These are phyloP conservation scores for Brassica balearica DNA, from an alignment of 441 rosid species.

Conservation along the genomic window DNA sequence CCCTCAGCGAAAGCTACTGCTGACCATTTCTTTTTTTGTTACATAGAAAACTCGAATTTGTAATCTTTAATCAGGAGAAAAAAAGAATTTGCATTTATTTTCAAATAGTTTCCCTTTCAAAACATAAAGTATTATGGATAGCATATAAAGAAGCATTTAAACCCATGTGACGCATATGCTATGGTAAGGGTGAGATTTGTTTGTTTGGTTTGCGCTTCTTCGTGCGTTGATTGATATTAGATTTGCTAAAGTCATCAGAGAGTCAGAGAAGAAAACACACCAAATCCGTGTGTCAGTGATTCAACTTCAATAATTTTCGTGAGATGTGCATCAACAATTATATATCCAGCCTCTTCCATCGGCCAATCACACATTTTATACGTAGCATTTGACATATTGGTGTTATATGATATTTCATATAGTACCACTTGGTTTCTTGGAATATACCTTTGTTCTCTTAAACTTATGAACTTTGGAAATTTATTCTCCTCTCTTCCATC, in stretches of 20 bases:
- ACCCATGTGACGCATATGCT: slow-evolving; percentile 11
- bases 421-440: not conserved
- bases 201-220: slow-evolving; percentile 19
- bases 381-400: not conserved
- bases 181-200: slow-evolving; percentile 12
- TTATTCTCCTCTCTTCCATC: not conserved
- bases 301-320: not conserved
- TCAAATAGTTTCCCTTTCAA: not conserved
- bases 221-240: slow-evolving; percentile 18
- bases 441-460: not conserved
- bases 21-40: not conserved
- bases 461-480: not conserved
- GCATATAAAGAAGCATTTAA: not conserved
- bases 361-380: slow-evolving; percentile 1
- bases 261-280: slow-evolving; percentile 12
- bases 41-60: not conserved
- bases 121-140: not conserved
- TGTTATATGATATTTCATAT: not conserved
- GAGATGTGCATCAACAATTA: slow-evolving; percentile 13
- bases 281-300: slow-evolving; percentile 23
- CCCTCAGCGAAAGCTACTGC: slow-evolving; percentile 22
- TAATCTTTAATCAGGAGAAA: not conserved
- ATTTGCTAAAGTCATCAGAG: slow-evolving; percentile 12
- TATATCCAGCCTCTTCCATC: slow-evolving; percentile 15
- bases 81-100: not conserved